phyloP scores from a whole-genome alignment of 495 filamentous ascomycete genomes.

The Penicillium cinerascens region DNA sequence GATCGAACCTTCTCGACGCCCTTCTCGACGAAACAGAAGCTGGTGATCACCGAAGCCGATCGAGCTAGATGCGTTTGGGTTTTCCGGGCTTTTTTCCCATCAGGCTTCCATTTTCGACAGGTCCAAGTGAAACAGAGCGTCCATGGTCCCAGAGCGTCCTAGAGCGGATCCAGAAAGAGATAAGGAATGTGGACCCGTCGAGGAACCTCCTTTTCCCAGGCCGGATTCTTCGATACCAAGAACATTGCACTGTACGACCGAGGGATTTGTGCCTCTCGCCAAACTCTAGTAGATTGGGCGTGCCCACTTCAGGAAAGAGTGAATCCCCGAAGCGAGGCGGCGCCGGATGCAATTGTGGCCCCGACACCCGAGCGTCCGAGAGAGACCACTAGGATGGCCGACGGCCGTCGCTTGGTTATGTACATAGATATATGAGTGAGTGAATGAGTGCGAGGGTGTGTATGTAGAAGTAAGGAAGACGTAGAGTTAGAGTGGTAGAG shows the following conservation, averaged over 20 bases:
- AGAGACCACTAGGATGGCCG: too few species aligned
- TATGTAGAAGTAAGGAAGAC: background rate
- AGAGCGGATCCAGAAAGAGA: background rate
- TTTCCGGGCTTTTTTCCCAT: slow-evolving; percentile 1
- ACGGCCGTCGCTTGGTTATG: too few species aligned
- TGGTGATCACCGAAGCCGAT: slow-evolving; percentile 14
- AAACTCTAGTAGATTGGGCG: slow-evolving; percentile 3
- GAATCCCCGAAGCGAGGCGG: background rate
- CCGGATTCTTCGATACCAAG: background rate
- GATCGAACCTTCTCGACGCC: too few species aligned
- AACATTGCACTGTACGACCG: slow-evolving; percentile 2
- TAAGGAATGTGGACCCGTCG: slow-evolving; percentile 5
- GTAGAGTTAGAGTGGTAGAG: too few species aligned
- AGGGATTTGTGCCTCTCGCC: slow-evolving; percentile 1
- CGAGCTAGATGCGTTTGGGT: slow-evolving; percentile 1
- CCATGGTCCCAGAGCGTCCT: background rate
- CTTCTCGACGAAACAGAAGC: too few species aligned
- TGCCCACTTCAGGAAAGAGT: background rate
- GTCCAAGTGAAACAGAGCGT: too few species aligned
- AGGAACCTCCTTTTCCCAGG: background rate
- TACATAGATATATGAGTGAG: too few species aligned
- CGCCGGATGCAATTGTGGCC: slow-evolving; percentile 17
- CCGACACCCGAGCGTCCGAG: slow-evolving; percentile 13
- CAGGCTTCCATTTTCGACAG: background rate
- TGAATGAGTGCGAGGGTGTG: too few species aligned